Conservation (phyloP, 371 early-diverging fungal species). For the Mortierella sp. region DNA sequence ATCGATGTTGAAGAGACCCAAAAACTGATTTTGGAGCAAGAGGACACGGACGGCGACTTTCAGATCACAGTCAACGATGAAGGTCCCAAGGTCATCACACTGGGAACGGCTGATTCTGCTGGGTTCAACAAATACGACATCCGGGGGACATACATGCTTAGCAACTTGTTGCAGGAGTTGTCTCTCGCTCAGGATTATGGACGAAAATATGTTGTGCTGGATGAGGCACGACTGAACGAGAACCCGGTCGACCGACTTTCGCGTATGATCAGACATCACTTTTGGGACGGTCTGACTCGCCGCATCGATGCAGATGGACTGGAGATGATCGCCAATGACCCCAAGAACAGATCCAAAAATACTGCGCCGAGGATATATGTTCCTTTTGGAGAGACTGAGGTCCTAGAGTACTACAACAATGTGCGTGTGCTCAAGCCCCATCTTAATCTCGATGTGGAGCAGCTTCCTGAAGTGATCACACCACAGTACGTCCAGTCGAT, state of each 20-base stretch:
- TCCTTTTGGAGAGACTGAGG: constrained; percentile 83
- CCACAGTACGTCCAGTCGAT: constrained; percentile 92
- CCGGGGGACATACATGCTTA: constrained; percentile 94
- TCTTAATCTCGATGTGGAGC: constrained; percentile 82
- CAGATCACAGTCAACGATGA: constrained; percentile 94
- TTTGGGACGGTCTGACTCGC: constrained; percentile 96
- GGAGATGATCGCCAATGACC: constrained; percentile 91
- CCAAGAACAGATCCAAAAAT: constrained; percentile 90
- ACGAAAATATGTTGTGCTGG: constrained; percentile 85
- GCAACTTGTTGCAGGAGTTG: constrained; percentile 94
- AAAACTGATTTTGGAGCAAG: constrained; percentile 85
- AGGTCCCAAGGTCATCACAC: constrained; percentile 90
- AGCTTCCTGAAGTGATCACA: constrained; percentile 87
- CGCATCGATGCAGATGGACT: constrained; percentile 93
- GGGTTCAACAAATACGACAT: constrained; percentile 91
- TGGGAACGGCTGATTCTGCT: constrained; percentile 89
- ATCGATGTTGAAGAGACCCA: constrained; percentile 90
- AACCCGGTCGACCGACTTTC: constrained; percentile 93
- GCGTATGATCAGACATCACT: constrained; percentile 90
- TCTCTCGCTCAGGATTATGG: constrained; percentile 91
- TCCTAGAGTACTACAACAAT: constrained; percentile 81
- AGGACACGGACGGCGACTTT: constrained; percentile 95
- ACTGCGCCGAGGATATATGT: constrained; percentile 90
- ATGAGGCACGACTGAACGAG: constrained; percentile 90
- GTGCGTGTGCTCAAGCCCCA: constrained; percentile 76